Evolutionary conservation across 2,329 filamentous ascomycete genomes (phyloP), one percentile per base, ranked within the genome.

Genomic region (Lecanosticta acicola): DNA sequence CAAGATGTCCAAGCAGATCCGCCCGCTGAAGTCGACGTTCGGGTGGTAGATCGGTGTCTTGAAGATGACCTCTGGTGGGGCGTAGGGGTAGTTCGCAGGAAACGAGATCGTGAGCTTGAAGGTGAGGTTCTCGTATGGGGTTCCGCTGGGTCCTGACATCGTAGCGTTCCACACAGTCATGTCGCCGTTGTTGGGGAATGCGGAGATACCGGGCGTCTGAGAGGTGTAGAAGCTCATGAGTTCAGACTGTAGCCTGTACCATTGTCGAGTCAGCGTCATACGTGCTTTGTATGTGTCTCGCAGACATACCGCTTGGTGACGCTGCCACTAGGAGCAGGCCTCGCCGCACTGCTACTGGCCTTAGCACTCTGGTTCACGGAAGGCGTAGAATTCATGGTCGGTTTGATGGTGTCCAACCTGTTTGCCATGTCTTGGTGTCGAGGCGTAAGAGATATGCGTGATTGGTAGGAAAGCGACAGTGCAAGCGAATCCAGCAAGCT

Each of bases 41-140:
- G 93, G 93, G 69, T 98, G 93, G 76, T 97, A 98, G 71, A 98
- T 96, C 32, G 93, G 93, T 4, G 94, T 98, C 75, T 90, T 94
- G 81, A 96, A 98, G 49, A 95, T 78, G 14, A 98, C 93, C 2
- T 85, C 88, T 0, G 93, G 93, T 17, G 93, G 81, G 1, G 84
- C 80, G 68, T 96, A 96, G 8, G 93, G 93, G 66, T 98, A 98
- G 72, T 91, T 95, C 59, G 79, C 75, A 7, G 91, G 89, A 70
- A 97, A 98, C 39, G 81, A 77, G 66, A 98, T 91, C 58, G 83
- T 85, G 57, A 98, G 85, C 75, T 96, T 97, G 72, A 98, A 85
- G 39, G 81, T 87, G 43, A 97, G 79, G 55, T 81, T 81, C 32
- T 86, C 83, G 69, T 98, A 98, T 43, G 90, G 91, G 1, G 93